Conservation (phyloP, 352 stramenopile genomes). For the Halophytophthora batemanensis region DNA sequence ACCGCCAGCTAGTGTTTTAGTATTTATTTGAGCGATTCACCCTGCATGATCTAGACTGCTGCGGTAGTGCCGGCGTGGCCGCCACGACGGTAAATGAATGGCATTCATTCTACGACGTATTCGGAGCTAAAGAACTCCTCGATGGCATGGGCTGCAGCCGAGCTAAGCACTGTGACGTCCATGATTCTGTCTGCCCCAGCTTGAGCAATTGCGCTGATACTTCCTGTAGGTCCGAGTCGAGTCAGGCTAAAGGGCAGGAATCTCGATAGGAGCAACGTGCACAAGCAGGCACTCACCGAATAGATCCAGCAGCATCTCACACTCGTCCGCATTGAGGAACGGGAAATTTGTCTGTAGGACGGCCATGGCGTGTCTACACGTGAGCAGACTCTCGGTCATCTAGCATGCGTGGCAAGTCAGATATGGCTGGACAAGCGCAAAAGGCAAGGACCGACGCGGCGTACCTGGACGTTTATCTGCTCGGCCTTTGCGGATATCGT, state of each 20-base stretch:
- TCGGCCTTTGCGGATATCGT: constrained; percentile 43
- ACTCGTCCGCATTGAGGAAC: constrained; percentile 59
- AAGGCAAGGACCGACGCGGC: background rate
- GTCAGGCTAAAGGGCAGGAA: background rate
- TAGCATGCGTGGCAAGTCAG: constrained; percentile 8
- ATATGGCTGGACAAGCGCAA: background rate
- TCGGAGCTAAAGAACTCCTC: constrained; percentile 72
- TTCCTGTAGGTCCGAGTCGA: constrained; percentile 25
- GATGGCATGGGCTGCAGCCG: constrained; percentile 50
- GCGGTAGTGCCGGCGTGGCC: background rate
- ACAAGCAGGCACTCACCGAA: constrained; percentile 40
- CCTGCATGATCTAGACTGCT: background rate
- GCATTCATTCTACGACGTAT: constrained; percentile 48
- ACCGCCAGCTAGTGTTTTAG: background rate
- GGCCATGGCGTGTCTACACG: constrained; percentile 39
- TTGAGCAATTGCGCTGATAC: constrained; percentile 44
- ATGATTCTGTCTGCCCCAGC: constrained; percentile 49
- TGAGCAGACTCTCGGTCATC: constrained; percentile 50
- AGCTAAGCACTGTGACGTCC: constrained; percentile 61
- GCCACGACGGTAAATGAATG: no score
- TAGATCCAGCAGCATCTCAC: constrained; percentile 76
- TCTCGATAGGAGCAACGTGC: background rate
- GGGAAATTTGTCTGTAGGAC: constrained; percentile 50
- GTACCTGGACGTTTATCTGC: constrained; percentile 39
- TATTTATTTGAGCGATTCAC: constrained; percentile 6